Conservation (phyloP, 2,329 filamentous ascomycete species). For the Fusarium multiceps region DNA sequence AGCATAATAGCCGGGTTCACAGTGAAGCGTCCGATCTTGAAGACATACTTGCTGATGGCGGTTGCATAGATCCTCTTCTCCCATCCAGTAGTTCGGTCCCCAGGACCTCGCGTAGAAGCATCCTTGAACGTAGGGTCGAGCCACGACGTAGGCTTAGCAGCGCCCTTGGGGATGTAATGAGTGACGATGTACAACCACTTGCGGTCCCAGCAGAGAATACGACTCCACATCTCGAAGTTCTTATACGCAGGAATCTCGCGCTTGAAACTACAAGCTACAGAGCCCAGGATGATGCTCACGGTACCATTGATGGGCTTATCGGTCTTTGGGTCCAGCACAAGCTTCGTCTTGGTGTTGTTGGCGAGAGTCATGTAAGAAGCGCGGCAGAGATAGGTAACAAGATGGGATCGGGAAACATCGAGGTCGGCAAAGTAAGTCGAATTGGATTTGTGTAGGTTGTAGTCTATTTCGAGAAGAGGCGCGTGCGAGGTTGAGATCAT, state of each 20-base stretch:
- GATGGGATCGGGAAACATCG: constrained; percentile 83
- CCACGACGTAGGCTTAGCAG: constrained; percentile 66
- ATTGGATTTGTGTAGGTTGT: constrained; percentile 86
- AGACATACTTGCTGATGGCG: constrained; percentile 82
- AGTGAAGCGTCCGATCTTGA: constrained; percentile 84
- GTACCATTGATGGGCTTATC: constrained; percentile 63
- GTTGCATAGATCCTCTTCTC: constrained; percentile 76
- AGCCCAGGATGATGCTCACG: constrained; percentile 75
- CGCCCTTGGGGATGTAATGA: constrained; percentile 75
- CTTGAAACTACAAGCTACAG: constrained; percentile 79
- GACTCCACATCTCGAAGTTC: constrained; percentile 78
- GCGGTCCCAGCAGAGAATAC: constrained; percentile 78
- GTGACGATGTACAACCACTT: constrained; percentile 85
- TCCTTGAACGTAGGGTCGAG: constrained; percentile 60
- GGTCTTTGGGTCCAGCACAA: constrained; percentile 62
- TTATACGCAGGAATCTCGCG: constrained; percentile 77
- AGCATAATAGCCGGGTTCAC: constrained; percentile 84
- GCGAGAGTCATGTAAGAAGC: constrained; percentile 66
- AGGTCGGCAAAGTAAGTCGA: constrained; percentile 89
- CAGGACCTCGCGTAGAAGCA: constrained; percentile 53
- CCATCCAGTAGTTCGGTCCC: constrained; percentile 57
- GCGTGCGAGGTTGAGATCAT: constrained; percentile 74
- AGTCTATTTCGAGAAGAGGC: constrained; percentile 82
- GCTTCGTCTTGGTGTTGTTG: constrained; percentile 59
- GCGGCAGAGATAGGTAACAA: constrained; percentile 75